Conservation (phyloP, 2,329 filamentous ascomycete species). For the Trichoderma sp. region DNA sequence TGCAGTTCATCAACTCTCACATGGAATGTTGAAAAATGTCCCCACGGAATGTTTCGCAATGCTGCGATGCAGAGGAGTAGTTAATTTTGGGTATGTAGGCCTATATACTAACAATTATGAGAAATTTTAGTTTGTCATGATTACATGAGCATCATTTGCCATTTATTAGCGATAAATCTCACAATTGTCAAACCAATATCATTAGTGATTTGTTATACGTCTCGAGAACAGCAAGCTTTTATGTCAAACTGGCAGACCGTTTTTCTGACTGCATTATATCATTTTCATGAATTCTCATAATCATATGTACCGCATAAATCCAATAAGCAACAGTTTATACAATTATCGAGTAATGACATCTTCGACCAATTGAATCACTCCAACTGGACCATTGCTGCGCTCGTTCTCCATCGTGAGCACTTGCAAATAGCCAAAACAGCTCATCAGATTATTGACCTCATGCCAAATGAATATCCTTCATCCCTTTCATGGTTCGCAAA, state of each 20-base stretch:
- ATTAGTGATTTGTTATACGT: too few species aligned
- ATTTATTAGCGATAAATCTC: too few species aligned
- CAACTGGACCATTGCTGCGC: background rate
- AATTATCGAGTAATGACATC: background rate
- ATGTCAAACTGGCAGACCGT: background rate
- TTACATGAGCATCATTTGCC: too few species aligned
- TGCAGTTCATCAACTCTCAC: fast-evolving
- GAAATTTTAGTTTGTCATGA: too few species aligned
- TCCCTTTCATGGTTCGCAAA: background rate
- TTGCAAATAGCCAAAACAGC: background rate
- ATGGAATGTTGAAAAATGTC: background rate
- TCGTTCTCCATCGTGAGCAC: background rate
- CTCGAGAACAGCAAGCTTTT: too few species aligned
- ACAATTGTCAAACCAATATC: too few species aligned
- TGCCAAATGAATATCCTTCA: too few species aligned
- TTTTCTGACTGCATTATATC: background rate
- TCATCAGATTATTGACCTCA: background rate
- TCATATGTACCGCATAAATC: background rate
- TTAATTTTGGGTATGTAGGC: too few species aligned
- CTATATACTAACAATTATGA: too few species aligned
- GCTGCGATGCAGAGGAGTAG: background rate
- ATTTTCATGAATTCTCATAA: background rate
- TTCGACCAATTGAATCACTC: background rate
- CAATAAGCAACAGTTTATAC: background rate
- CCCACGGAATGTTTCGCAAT: background rate